These are phyloP conservation scores for Colletotrichum tabaci DNA, from an alignment of 2,329 filamentous ascomycete species.

Conservation along the genomic window DNA sequence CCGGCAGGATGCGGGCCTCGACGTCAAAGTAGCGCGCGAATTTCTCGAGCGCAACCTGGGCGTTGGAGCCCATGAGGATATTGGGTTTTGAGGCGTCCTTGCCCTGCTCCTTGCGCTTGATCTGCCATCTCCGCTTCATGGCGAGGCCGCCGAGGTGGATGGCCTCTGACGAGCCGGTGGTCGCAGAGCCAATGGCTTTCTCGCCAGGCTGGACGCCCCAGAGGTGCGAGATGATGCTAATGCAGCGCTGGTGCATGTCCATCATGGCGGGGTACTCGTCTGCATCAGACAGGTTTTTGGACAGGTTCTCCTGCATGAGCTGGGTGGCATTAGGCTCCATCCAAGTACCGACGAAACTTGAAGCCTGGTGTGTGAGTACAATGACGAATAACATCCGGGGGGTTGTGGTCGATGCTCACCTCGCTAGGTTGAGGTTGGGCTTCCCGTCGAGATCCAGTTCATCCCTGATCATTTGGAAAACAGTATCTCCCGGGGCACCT, in stretches of 20 bases:
- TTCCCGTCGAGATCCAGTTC: constrained; percentile 76
- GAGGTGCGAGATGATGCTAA: constrained; percentile 77
- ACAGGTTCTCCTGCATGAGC: constrained; percentile 77
- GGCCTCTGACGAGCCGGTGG: constrained; percentile 79
- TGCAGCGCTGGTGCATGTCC: constrained; percentile 76
- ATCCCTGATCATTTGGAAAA: constrained; percentile 76
- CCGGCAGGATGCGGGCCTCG: constrained; percentile 75
- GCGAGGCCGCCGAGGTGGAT: constrained; percentile 80
- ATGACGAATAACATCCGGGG: background rate
- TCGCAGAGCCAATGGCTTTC: constrained; percentile 77
- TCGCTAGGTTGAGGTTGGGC: constrained; percentile 78
- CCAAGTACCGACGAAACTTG: constrained; percentile 78
- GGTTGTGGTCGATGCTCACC: constrained; percentile 48
- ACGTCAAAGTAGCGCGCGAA: constrained; percentile 83
- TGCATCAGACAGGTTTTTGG: constrained; percentile 81
- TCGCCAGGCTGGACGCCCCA: constrained; percentile 75
- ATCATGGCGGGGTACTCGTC: constrained; percentile 74
- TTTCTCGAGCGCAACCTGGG: constrained; percentile 81
- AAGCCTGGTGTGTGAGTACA: constrained; percentile 29
- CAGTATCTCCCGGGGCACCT: constrained; percentile 73
- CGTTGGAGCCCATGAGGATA: constrained; percentile 82
- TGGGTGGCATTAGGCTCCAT: constrained; percentile 77
- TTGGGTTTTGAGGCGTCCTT: constrained; percentile 77
- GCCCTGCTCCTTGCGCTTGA: constrained; percentile 70
- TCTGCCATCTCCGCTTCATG: constrained; percentile 83